A percentile compares a stretch with the other conserved stretches of the same genome.
phyloP scores from a whole-genome alignment of 2,329 filamentous ascomycete genomes.

The Aspergillus texensis region DNA sequence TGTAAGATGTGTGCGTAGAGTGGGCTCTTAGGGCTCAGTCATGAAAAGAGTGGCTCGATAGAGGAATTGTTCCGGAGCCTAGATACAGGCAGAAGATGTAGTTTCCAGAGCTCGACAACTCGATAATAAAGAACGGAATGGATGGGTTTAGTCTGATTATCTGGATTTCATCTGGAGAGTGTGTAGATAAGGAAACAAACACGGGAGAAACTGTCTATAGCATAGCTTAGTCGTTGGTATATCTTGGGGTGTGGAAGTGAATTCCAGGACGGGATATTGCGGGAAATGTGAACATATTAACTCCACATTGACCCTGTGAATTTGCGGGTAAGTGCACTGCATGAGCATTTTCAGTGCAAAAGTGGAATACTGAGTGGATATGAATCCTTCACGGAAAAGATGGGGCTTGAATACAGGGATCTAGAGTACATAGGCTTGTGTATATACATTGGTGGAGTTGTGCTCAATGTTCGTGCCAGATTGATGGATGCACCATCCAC shows the following conservation, averaged over 20 bases:
- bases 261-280: not conserved
- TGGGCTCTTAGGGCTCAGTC: not conserved
- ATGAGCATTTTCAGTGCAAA: not conserved
- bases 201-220: too few relatives aligned
- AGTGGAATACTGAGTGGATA: not conserved
- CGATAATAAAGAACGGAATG: not conserved
- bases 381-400: not conserved
- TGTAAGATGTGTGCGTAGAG: not conserved
- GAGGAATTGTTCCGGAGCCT: not conserved
- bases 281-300: not conserved
- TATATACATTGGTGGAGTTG: slow-evolving; percentile 3
- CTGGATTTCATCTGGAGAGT: not conserved
- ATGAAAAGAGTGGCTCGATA: not conserved
- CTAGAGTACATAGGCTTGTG: slow-evolving; percentile 1
- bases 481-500: not conserved
- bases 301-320: not conserved
- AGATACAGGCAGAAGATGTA: not conserved
- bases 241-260: not conserved
- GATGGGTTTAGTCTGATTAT: not conserved
- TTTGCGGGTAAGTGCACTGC: not conserved
- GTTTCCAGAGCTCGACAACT: not conserved
- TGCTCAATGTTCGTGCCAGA: not conserved
- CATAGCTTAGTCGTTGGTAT: not conserved
- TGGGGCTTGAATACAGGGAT: not conserved
- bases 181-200: not conserved